A percentile compares a stretch with the other conserved stretches of the same genome.
Conservation (phyloP, 176 grass and related monocot genomes). For the Leersia perrieri region DNA sequence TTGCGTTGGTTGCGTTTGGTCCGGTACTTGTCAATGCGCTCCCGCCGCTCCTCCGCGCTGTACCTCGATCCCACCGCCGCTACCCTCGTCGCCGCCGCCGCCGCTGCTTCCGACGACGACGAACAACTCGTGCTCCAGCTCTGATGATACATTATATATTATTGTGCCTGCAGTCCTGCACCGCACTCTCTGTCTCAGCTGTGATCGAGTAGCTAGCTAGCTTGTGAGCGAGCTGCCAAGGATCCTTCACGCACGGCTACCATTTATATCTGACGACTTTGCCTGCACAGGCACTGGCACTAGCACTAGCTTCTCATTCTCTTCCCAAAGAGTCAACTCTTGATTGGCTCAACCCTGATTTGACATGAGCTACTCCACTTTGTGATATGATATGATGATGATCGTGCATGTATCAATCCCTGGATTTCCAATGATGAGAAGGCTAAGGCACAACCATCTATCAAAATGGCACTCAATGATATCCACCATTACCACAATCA, state of each 20-base stretch:
- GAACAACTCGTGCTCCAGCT: neutral
- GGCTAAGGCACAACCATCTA: neutral
- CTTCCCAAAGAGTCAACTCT: conserved; percentile 19
- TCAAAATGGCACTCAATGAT: neutral
- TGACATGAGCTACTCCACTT: neutral
- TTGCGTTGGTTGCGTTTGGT: conserved; percentile 88
- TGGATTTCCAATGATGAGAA: neutral
- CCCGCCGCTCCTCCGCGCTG: conserved; percentile 74
- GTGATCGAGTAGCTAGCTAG: no score
- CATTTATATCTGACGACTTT: no score
- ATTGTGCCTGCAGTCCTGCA: no score
- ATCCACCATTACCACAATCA: neutral
- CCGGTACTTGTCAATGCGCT: conserved; percentile 80
- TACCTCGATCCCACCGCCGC: conserved; percentile 30
- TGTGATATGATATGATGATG: neutral
- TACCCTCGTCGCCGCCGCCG: neutral
- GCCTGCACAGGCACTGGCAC: no score
- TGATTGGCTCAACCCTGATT: neutral
- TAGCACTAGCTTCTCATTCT: no score
- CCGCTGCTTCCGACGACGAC: no score
- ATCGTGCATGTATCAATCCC: neutral
- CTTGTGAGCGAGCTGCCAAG: no score
- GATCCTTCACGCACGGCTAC: no score
- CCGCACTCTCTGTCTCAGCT: no score
- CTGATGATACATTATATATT: no score